Conservation (phyloP, 192 early-diverging fungal species). For the Mortierella antarctica region DNA sequence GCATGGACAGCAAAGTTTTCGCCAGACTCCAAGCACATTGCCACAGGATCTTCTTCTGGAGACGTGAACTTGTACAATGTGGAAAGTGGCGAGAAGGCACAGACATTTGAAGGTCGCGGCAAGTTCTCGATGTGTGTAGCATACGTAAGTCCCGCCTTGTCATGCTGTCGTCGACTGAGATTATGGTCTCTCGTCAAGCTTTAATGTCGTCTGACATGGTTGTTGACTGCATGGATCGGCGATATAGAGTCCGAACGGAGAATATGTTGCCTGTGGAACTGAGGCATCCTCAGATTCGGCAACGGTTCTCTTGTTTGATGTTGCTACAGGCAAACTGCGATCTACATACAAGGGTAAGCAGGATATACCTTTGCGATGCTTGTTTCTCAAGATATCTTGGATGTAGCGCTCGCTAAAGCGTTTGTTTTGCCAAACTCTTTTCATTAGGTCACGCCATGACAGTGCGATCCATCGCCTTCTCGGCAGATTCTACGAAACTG, state of each 20-base stretch:
- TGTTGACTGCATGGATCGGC: neutral
- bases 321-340: slow-evolving; percentile 72
- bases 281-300: slow-evolving; percentile 68
- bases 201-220: no score
- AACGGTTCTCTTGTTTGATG: slow-evolving; percentile 76
- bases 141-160: slow-evolving; percentile 64
- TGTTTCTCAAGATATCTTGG: neutral
- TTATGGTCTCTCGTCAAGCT: no score
- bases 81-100: slow-evolving; percentile 75
- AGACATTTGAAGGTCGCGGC: slow-evolving; percentile 71
- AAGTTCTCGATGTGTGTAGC: slow-evolving; percentile 87
- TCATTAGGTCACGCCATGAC: slow-evolving; percentile 78
- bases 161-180: neutral
- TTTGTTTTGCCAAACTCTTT: neutral
- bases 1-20: slow-evolving; percentile 80
- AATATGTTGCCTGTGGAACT: slow-evolving; percentile 78
- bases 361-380: neutral
- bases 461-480: slow-evolving; percentile 79
- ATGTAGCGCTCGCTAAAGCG: neutral
- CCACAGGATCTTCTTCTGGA: slow-evolving; percentile 79
- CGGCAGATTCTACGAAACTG: slow-evolving; percentile 73
- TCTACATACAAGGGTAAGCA: slow-evolving; percentile 64
- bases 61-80: slow-evolving; percentile 77
- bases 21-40: slow-evolving; percentile 77
- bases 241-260: slow-evolving; percentile 78